These are phyloP conservation scores for Trichoderma hamatum DNA, from an alignment of 2,329 filamentous ascomycete genomes.

Conservation along the genomic window DNA sequence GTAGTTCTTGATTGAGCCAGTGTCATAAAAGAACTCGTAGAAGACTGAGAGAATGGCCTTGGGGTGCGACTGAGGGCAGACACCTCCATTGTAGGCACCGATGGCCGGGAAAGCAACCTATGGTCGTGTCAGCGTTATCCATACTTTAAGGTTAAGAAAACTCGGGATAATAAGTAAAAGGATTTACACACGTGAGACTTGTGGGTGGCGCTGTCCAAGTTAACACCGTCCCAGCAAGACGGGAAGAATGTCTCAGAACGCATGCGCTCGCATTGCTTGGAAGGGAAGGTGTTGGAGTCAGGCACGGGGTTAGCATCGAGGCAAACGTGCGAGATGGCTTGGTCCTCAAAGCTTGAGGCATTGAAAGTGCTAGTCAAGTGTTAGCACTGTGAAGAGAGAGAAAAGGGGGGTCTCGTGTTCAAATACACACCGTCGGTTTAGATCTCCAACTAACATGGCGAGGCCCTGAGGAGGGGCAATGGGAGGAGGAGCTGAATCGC, in stretches of 20 bases:
- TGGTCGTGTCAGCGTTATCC: background rate
- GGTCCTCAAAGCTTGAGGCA: conserved; percentile 47
- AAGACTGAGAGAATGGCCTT: conserved; percentile 49
- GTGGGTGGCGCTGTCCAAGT: conserved; percentile 58
- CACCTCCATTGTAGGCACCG: conserved; percentile 27
- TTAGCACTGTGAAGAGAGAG: background rate
- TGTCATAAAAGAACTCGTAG: conserved; percentile 52
- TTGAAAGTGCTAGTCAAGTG: conserved; percentile 44
- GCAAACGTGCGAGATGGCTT: conserved; percentile 60
- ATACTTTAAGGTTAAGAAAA: background rate
- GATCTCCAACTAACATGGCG: conserved; percentile 67
- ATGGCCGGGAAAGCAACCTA: conserved; percentile 37
- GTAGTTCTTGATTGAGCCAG: conserved; percentile 35
- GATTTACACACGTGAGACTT: conserved; percentile 40
- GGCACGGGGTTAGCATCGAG: conserved; percentile 44
- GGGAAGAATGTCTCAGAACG: conserved; percentile 61
- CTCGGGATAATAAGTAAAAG: too few species aligned
- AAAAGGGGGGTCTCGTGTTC: background rate
- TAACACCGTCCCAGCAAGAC: conserved; percentile 64
- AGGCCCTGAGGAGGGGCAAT: conserved; percentile 64
- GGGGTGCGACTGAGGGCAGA: conserved; percentile 42
- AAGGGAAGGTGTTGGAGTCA: conserved; percentile 54
- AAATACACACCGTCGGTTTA: conserved; percentile 45
- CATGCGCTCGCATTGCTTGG: conserved; percentile 53
- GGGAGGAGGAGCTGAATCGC: conserved; percentile 38